Evolutionary conservation across 306 rosid species (phyloP).

Genomic region (Delonix regia): DNA sequence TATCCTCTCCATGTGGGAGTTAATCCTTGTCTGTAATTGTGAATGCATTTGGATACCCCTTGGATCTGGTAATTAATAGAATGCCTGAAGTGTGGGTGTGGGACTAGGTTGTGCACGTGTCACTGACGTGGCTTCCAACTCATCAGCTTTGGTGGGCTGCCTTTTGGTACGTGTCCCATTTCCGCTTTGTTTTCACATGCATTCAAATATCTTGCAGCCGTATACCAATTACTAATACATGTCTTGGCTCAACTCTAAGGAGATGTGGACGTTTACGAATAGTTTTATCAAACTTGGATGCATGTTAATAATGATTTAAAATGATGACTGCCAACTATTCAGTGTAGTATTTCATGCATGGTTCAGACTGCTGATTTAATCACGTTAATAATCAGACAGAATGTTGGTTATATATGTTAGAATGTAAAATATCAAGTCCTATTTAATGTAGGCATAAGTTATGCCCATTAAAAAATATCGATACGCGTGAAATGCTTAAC

Average conservation of each 20-base stretch:
- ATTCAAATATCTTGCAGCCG: too few relatives aligned
- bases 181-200: neutral
- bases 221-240: neutral
- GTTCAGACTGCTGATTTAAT: neutral
- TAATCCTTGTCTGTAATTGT: conserved; percentile 9
- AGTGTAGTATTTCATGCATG: neutral
- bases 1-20: neutral
- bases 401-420: neutral
- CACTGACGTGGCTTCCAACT: neutral
- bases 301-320: neutral
- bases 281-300: neutral
- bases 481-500: neutral
- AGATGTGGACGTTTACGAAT: too few relatives aligned
- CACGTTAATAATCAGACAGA: neutral
- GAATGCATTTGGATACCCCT: neutral
- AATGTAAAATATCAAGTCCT: neutral
- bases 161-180: neutral
- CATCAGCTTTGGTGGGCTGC: neutral
- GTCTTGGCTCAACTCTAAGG: neutral
- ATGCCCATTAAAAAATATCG: neutral
- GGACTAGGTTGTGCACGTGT: neutral
- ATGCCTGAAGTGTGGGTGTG: neutral
- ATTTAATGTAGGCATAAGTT: neutral
- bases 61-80: neutral
- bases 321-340: neutral